These are phyloP conservation scores for Metroxylon sagu DNA, from an alignment of 176 grass and related monocot genomes.

Conservation along the genomic window DNA sequence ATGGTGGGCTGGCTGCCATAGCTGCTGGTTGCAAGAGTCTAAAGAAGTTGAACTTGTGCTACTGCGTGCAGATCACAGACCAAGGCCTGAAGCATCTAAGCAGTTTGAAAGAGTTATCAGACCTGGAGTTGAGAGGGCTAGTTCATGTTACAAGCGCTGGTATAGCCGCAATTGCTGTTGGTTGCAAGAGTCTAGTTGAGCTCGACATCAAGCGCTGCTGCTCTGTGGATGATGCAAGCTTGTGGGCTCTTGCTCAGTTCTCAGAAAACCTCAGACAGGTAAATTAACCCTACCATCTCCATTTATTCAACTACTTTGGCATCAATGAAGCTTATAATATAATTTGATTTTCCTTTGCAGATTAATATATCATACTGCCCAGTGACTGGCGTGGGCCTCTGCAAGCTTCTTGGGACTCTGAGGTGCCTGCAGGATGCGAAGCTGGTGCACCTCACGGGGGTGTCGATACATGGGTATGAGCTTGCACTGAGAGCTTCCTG, in stretches of 20 bases:
- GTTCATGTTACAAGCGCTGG: constrained; percentile 57
- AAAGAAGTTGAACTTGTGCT: constrained; percentile 76
- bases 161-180: constrained; percentile 47
- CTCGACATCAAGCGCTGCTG: constrained; percentile 83
- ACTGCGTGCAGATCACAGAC: constrained; percentile 84
- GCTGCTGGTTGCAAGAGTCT: constrained; percentile 69
- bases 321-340: background rate
- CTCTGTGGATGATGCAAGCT: constrained; percentile 64
- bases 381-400: constrained; percentile 70
- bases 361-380: constrained; percentile 93
- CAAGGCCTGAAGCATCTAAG: constrained; percentile 58
- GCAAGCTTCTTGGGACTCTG: constrained; percentile 59
- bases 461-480: constrained; percentile 75
- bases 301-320: background rate
- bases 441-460: constrained; percentile 76
- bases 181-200: constrained; percentile 62
- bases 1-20: constrained; percentile 76
- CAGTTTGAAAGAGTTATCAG: constrained; percentile 60
- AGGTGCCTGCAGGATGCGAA: constrained; percentile 91
- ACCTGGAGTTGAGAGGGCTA: constrained; percentile 77
- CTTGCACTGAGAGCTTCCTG: constrained; percentile 57
- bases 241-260: constrained; percentile 72
- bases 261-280: constrained; percentile 93
- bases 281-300: constrained; percentile 4
- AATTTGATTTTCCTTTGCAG: constrained; percentile 33